Conservation (phyloP, 2,329 filamentous ascomycete species). For the Aspergillus luchuensis region DNA sequence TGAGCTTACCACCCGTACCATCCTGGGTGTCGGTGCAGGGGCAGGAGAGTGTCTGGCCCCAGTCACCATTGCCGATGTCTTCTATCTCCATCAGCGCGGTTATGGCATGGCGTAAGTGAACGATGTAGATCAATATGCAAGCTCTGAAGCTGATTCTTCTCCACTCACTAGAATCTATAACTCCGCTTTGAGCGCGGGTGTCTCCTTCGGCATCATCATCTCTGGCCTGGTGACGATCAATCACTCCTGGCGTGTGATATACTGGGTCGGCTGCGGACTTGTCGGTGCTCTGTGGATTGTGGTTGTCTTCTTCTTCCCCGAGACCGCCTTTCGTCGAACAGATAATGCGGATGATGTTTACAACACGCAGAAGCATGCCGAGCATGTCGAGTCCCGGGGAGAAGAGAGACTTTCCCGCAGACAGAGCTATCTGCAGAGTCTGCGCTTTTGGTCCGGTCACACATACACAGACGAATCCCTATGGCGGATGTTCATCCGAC, state of each 20-base stretch:
- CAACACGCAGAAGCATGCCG: not conserved
- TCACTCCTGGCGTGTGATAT: slow-evolving; percentile 36
- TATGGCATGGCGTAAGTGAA: not conserved
- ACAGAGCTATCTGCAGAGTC: not conserved
- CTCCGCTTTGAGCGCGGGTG: slow-evolving; percentile 27
- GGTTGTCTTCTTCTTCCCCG: slow-evolving; percentile 8
- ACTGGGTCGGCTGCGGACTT: slow-evolving; percentile 16
- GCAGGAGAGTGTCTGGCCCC: slow-evolving; percentile 54
- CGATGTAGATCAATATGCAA: slow-evolving; percentile 28
- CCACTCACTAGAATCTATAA: slow-evolving; percentile 3
- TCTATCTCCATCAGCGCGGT: slow-evolving; percentile 58
- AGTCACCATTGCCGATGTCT: slow-evolving; percentile 57
- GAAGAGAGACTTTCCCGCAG: not conserved
- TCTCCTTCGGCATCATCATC: slow-evolving; percentile 33
- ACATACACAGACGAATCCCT: slow-evolving; percentile 36
- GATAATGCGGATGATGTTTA: not conserved
- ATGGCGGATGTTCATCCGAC: slow-evolving; percentile 20
- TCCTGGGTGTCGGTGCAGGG: slow-evolving; percentile 58
- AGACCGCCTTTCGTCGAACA: not conserved
- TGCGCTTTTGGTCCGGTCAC: slow-evolving; percentile 17
- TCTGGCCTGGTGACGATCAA: slow-evolving; percentile 36
- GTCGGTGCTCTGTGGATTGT: not conserved
- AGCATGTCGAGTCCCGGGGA: not conserved
- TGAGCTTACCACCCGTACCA: slow-evolving; percentile 48
- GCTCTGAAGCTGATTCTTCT: slow-evolving; percentile 44